Conservation (phyloP, 2,329 filamentous ascomycete species). For the Byssoonygena ceratinophila region DNA sequence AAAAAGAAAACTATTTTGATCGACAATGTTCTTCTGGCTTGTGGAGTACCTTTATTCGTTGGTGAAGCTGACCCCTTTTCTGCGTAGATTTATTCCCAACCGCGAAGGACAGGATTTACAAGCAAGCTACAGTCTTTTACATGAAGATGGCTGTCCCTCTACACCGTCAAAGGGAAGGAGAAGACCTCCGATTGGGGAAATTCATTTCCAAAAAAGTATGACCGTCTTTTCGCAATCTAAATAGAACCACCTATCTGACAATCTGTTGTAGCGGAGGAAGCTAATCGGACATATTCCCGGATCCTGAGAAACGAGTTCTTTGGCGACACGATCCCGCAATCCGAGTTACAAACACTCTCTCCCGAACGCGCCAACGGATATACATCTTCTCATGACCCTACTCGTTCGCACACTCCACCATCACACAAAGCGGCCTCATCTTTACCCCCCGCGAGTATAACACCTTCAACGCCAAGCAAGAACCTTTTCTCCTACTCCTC, state of each 20-base stretch:
- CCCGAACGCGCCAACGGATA: conserved; percentile 42
- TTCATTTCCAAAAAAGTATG: conserved; percentile 88
- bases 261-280: conserved; percentile 61
- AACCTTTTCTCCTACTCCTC: conserved; percentile 92
- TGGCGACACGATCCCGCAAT: conserved; percentile 76
- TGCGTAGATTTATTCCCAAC: conserved; percentile 79
- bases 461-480: conserved; percentile 91
- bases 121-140: conserved; percentile 81
- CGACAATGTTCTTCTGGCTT: neutral
- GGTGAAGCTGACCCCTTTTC: neutral
- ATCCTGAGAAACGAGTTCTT: conserved; percentile 86
- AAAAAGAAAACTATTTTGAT: too few species aligned
- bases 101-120: conserved; percentile 85
- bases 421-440: conserved; percentile 50
- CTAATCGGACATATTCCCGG: conserved; percentile 82
- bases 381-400: conserved; percentile 51
- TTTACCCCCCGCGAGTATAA: conserved; percentile 61
- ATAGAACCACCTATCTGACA: conserved; percentile 16
- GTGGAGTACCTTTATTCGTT: neutral
- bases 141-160: conserved; percentile 85
- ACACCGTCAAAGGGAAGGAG: conserved; percentile 79
- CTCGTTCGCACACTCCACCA: conserved; percentile 71
- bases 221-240: conserved; percentile 16
- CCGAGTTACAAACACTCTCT: conserved; percentile 53
- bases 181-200: conserved; percentile 74